Conservation (phyloP, 768 basidiomycete species). For the Kwoniella shandongensis region DNA sequence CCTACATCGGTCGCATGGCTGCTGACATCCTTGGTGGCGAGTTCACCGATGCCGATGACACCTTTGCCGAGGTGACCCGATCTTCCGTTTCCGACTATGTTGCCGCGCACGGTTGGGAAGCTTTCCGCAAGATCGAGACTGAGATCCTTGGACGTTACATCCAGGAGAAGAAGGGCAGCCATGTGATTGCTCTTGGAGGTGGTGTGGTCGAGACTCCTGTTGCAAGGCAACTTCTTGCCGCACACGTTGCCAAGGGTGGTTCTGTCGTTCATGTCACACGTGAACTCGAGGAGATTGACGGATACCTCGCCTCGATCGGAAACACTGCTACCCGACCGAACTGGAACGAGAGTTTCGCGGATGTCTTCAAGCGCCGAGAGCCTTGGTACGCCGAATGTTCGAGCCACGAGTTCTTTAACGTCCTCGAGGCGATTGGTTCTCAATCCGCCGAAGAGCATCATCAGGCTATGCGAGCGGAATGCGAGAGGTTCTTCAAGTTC, state of each 20-base stretch:
- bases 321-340: constrained; percentile 77
- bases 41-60: constrained; percentile 79
- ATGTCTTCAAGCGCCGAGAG: constrained; percentile 76
- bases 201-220: constrained; percentile 85
- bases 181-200: constrained; percentile 88
- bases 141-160: constrained; percentile 70
- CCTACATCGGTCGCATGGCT: constrained; percentile 77
- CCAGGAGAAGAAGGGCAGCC: constrained; percentile 59
- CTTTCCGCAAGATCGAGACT: constrained; percentile 80
- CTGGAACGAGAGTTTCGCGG: constrained; percentile 80
- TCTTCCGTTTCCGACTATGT: constrained; percentile 74
- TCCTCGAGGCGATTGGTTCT: constrained; percentile 49
- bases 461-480: constrained; percentile 59
- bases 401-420: constrained; percentile 80
- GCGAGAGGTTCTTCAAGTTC: constrained; percentile 82
- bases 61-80: constrained; percentile 67
- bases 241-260: constrained; percentile 63
- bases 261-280: constrained; percentile 83
- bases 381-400: constrained; percentile 85
- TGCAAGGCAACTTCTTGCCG: constrained; percentile 70
- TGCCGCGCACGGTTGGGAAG: constrained; percentile 77
- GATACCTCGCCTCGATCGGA: constrained; percentile 63
- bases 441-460: constrained; percentile 55
- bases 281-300: constrained; percentile 74
- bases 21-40: constrained; percentile 70